Conservation (phyloP, 805 yeast species). For the Pichia phayaonensis region DNA sequence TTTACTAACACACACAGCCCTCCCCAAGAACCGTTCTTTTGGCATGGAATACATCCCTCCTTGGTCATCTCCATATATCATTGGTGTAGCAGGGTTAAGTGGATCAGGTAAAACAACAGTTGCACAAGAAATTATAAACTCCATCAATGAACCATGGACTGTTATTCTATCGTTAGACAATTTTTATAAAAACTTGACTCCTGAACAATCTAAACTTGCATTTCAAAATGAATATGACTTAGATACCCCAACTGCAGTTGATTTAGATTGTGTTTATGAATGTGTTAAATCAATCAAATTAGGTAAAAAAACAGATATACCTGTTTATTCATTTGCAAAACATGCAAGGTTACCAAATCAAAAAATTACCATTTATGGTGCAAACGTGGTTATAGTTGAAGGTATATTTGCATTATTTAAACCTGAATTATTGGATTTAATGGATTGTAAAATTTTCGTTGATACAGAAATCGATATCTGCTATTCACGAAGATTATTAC, state of each 20-base stretch:
- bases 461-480: conserved; percentile 94
- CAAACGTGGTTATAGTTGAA: conserved; percentile 86
- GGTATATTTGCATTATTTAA: conserved; percentile 83
- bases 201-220: conserved; percentile 56
- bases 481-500: conserved; percentile 74
- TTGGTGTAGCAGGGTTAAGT: conserved; percentile 79
- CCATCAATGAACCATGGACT: conserved; percentile 87
- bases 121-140: conserved; percentile 72
- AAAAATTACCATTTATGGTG: conserved; percentile 78
- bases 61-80: conserved; percentile 82
- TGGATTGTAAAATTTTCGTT: conserved; percentile 84
- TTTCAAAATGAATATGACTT: conserved; percentile 70
- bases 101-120: conserved; percentile 95
- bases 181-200: conserved; percentile 70
- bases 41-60: conserved; percentile 54
- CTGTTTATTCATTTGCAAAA: conserved; percentile 59
- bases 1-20: too few relatives aligned
- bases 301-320: conserved; percentile 61
- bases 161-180: conserved; percentile 84
- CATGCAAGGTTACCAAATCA: conserved; percentile 53
- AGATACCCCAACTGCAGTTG: conserved; percentile 81
- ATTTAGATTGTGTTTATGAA: conserved; percentile 60
- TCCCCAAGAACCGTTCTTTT: too few relatives aligned
- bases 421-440: conserved; percentile 55
- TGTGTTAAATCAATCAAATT: conserved; percentile 59